A percentile compares a stretch with the other conserved stretches of the same genome.
Conservation (phyloP, 495 filamentous ascomycete genomes). For the Hypoxylon cercidicola region DNA sequence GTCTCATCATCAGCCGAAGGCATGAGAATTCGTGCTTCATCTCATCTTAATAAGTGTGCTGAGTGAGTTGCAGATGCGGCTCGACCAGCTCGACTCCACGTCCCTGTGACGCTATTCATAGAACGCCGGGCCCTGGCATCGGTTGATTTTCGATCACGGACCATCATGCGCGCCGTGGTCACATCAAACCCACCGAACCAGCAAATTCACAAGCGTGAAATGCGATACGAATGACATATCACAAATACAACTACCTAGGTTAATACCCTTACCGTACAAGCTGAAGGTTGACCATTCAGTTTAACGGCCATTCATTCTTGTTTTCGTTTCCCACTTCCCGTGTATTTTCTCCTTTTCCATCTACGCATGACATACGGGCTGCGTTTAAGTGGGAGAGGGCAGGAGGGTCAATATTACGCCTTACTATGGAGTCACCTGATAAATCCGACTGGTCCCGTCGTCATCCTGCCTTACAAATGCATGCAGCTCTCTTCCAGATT, state of each 20-base stretch:
- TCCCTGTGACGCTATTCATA: conserved; percentile 42
- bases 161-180: conserved; percentile 32
- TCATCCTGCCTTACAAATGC: conserved; percentile 31
- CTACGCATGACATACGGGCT: conserved; percentile 1
- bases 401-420: conserved; percentile 21
- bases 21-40: conserved; percentile 19
- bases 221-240: not conserved
- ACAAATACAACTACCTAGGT: not conserved
- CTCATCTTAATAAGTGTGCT: conserved; percentile 19
- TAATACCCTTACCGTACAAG: not conserved
- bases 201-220: conserved; percentile 10
- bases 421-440: conserved; percentile 30
- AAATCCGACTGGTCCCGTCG: conserved; percentile 31
- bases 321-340: not conserved
- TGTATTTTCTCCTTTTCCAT: conserved; percentile 7
- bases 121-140: conserved; percentile 30
- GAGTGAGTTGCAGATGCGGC: conserved; percentile 35
- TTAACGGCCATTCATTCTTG: not conserved
- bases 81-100: conserved; percentile 29
- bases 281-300: not conserved
- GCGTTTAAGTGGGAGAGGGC: conserved; percentile 13
- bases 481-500: conserved; percentile 29
- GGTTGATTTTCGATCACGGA: conserved; percentile 29
- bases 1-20: conserved; percentile 29
- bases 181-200: conserved; percentile 3